These are phyloP conservation scores for Cladosporium sp. DNA, from an alignment of 2,329 filamentous ascomycete genomes.

Conservation along the genomic window DNA sequence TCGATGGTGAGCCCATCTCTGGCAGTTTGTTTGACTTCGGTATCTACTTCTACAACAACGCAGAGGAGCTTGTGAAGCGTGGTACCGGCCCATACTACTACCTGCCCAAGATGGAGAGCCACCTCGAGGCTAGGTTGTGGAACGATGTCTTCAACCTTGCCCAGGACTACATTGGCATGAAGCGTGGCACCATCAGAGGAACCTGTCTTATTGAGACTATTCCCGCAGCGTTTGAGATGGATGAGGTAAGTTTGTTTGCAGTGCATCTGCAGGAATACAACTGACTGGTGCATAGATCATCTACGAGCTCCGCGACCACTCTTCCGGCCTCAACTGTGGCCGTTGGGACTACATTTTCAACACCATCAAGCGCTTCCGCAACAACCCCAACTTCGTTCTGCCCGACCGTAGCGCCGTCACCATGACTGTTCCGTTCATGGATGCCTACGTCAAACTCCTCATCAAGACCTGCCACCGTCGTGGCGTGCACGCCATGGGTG, in stretches of 20 bases:
- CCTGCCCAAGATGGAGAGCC: constrained; percentile 91
- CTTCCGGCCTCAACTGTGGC: constrained; percentile 93
- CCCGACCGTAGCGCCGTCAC: constrained; percentile 88
- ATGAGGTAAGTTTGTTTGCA: constrained; percentile 55
- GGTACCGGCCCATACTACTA: constrained; percentile 96
- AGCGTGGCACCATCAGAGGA: constrained; percentile 84
- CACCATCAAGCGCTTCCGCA: constrained; percentile 98
- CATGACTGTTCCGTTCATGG: constrained; percentile 98
- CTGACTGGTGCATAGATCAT: constrained; percentile 62
- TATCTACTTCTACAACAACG: constrained; percentile 99
- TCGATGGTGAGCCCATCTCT: constrained; percentile 92
- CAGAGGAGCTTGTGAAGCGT: constrained; percentile 75
- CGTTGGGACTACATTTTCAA: constrained; percentile 99
- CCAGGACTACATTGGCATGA: constrained; percentile 88
- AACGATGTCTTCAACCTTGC: constrained; percentile 96
- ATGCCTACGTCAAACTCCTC: constrained; percentile 91
- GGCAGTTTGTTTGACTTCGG: constrained; percentile 94
- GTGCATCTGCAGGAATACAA: background rate
- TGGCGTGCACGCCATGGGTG: constrained; percentile 97
- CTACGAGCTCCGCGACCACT: constrained; percentile 96
- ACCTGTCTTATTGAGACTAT: constrained; percentile 98
- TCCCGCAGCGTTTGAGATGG: constrained; percentile 97
- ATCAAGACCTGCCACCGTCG: constrained; percentile 98
- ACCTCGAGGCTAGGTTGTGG: constrained; percentile 95
- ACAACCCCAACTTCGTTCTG: constrained; percentile 87